Evolutionary conservation across 108 stramenopile genomes (phyloP), one percentile per base, ranked within the genome.

Genomic region (Cyclotella baltica): DNA sequence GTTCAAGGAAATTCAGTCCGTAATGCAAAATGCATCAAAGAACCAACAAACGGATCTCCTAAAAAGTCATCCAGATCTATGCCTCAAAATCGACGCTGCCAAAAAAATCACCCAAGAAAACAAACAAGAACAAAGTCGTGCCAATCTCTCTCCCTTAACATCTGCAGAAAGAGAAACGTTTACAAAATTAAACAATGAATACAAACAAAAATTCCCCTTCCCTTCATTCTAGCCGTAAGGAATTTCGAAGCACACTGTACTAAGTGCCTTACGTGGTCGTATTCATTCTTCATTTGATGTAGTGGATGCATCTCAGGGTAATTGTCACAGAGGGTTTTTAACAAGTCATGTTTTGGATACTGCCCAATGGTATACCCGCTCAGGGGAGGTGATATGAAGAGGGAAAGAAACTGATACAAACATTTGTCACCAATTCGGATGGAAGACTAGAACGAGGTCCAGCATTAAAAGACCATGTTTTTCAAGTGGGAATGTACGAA

Each of bases 281-380:
- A 51, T 77, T 16, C 10, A 62, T 46, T 69, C 76, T 20, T 64
- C 79, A 4, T 0, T 53, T 0, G 89, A 86, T n/a, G 75, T 69
- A 31, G 73, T 92, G 15, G 85, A 88, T 53, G 38, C 22, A 25
- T 33, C 76, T 30, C 62, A 70, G 36, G 63, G 52, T 19, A 78
- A 71, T 15, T 81, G 88, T 50, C 85, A 87, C 37, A 73, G 79
- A 5, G 96, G 96, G 33, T 95, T 90, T 51, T 83, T 96, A 65
- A 96, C 96, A 3, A 93, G 93, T 62, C 96, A 96, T 75, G 90
- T 96, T 11, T 83, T 96, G 55, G 93, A 96, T 70, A 95, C 93
- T 22, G 92, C 92, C n/a, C 56, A 88, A 89, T 73, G 96, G 96
- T 55, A 30, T 62, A 23, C 67, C 83, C 72, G 96, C 96, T 8